phyloP scores from a whole-genome alignment of 129 eudicot species.

The Gnaphalium uliginosum region DNA sequence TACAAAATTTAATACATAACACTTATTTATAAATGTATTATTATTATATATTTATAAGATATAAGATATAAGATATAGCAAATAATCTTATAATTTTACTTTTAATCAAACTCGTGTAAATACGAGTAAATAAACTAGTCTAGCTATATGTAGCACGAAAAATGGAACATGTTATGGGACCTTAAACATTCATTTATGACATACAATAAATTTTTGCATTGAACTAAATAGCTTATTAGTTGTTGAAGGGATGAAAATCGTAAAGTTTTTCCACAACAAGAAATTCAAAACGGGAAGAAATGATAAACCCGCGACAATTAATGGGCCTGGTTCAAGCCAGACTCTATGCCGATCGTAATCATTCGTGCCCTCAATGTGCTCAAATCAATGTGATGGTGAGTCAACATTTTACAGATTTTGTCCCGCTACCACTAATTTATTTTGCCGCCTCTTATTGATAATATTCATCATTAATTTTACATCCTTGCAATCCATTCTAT shows the following conservation, averaged over 20 bases:
- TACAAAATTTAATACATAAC: too few species aligned
- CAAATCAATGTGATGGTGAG: constrained; percentile 71
- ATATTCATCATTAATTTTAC: too few species aligned
- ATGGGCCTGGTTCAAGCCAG: constrained; percentile 51
- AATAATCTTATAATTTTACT: too few species aligned
- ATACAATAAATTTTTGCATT: not conserved
- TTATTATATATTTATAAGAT: too few species aligned
- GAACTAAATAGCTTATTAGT: constrained; percentile 19
- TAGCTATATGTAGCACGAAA: not conserved
- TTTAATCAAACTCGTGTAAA: too few species aligned
- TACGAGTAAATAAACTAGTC: too few species aligned
- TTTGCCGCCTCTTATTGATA: too few species aligned
- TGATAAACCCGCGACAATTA: constrained; percentile 50
- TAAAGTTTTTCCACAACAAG: constrained; percentile 72
- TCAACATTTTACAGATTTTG: not conserved
- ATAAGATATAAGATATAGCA: too few species aligned
- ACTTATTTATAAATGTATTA: too few species aligned
- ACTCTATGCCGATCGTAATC: constrained; percentile 42
- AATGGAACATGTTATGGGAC: not conserved
- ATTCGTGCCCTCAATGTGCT: constrained; percentile 73
- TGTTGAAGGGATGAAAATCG: constrained; percentile 59
- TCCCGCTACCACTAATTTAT: too few species aligned
- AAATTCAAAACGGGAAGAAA: constrained; percentile 62
- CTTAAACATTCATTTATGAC: not conserved
- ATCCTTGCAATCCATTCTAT: too few species aligned